phyloP scores from a whole-genome alignment of 2,329 filamentous ascomycete genomes.

The Neonectria ditissima region DNA sequence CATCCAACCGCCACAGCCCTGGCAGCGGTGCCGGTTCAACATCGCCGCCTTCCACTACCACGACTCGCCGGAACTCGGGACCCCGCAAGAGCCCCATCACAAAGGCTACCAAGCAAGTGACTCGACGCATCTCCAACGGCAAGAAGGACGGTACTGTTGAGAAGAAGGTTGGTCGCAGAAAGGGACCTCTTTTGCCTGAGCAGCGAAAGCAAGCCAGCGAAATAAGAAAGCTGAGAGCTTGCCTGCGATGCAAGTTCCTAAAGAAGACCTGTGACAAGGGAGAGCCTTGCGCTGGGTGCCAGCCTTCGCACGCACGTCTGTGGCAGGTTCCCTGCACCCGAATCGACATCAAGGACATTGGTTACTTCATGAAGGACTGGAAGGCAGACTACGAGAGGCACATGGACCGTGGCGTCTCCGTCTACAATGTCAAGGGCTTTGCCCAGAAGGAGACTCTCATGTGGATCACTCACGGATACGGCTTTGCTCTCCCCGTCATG shows the following conservation, averaged over 20 bases:
- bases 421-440: conserved; percentile 94
- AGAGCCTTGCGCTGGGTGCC: conserved; percentile 93
- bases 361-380: conserved; percentile 99
- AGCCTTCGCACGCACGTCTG: conserved; percentile 92
- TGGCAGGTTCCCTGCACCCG: conserved; percentile 99
- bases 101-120: conserved; percentile 85
- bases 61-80: conserved; percentile 73
- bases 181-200: conserved; percentile 89
- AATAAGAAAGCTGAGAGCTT: conserved; percentile 94
- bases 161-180: conserved; percentile 93
- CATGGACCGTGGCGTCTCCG: conserved; percentile 85
- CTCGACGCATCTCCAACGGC: conserved; percentile 79
- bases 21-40: conserved; percentile 70
- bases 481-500: conserved; percentile 90
- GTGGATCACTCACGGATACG: conserved; percentile 97
- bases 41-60: conserved; percentile 71
- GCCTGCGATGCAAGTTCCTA: conserved; percentile 95
- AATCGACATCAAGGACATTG: conserved; percentile 98
- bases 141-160: conserved; percentile 84
- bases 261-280: conserved; percentile 99
- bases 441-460: conserved; percentile 75
- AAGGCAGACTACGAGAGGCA: conserved; percentile 96
- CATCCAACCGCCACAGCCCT: conserved; percentile 70
- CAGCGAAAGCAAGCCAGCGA: conserved; percentile 97
- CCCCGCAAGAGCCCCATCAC: conserved; percentile 81